Evolutionary conservation across 2,329 filamentous ascomycete species (phyloP).

Genomic region (Talaromyces pinophilus): DNA sequence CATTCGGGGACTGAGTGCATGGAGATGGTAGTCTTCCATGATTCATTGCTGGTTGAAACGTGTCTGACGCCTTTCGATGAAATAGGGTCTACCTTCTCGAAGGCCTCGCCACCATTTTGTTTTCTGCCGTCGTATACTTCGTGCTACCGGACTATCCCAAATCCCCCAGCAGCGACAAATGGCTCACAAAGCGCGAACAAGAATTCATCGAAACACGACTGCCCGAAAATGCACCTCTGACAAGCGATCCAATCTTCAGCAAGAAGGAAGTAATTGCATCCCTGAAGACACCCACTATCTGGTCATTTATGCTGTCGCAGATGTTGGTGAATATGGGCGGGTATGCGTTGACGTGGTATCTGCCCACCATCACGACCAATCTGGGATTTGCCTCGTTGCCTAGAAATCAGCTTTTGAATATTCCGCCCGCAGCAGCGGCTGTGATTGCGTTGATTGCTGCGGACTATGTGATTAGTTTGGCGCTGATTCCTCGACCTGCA

Average conservation of each 20-base stretch:
- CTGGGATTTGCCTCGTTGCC: slow-evolving; percentile 48
- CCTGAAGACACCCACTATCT: slow-evolving; percentile 39
- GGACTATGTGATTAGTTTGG: background rate
- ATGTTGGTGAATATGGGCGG: slow-evolving; percentile 46
- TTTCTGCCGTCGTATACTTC: slow-evolving; percentile 41
- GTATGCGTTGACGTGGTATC: slow-evolving; percentile 47
- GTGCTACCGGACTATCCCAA: slow-evolving; percentile 51
- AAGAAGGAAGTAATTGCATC: slow-evolving; percentile 39
- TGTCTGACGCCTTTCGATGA: background rate
- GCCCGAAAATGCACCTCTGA: slow-evolving; percentile 43
- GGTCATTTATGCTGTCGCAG: slow-evolving; percentile 42
- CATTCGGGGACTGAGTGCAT: slow-evolving; percentile 28
- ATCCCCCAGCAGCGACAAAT: slow-evolving; percentile 38
- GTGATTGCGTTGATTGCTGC: slow-evolving; percentile 45
- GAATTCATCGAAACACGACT: slow-evolving; percentile 45
- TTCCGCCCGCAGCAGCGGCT: slow-evolving; percentile 48
- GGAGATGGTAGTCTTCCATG: slow-evolving; percentile 26
- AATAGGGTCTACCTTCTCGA: slow-evolving; percentile 47
- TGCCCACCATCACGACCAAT: slow-evolving; percentile 47
- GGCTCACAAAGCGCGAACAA: slow-evolving; percentile 44
- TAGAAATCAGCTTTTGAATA: slow-evolving; percentile 49
- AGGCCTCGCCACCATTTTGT: slow-evolving; percentile 46
- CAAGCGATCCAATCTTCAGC: slow-evolving; percentile 41
- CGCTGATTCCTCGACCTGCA: background rate
- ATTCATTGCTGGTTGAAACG: background rate